phyloP scores from a whole-genome alignment of 805 yeast species.

The Yamadazyma paraphyllophila region DNA sequence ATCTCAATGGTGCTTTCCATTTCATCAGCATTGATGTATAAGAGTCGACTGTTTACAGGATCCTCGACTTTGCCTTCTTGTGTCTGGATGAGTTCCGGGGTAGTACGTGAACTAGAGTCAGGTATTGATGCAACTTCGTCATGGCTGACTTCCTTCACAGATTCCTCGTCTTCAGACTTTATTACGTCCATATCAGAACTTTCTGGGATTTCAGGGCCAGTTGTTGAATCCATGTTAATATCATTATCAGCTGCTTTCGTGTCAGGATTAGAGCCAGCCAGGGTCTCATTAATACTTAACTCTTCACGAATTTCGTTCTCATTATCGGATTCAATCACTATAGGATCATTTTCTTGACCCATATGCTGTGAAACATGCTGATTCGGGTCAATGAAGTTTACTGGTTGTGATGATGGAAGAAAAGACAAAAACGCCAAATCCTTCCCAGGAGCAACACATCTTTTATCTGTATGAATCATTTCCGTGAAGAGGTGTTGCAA shows the following conservation, averaged over 20 bases:
- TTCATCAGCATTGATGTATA: conserved; percentile 55
- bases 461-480: conserved; percentile 58
- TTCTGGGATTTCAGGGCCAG: background rate
- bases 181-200: too few species aligned
- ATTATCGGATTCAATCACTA: conserved; percentile 14
- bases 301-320: background rate
- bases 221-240: background rate
- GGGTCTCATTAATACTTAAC: too few species aligned
- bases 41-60: conserved; percentile 16
- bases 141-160: too few species aligned
- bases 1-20: conserved; percentile 72
- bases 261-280: too few species aligned
- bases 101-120: conserved; percentile 1
- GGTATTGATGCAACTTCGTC: too few species aligned
- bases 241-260: background rate
- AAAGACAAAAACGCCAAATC: conserved; percentile 89
- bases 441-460: conserved; percentile 76
- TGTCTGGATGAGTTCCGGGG: background rate
- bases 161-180: too few species aligned
- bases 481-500: conserved; percentile 66
- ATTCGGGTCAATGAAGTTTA: conserved; percentile 30
- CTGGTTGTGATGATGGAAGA: conserved; percentile 65
- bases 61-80: background rate
- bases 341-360: conserved; percentile 9
- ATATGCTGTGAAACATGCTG: background rate